These are phyloP conservation scores for Allomyces macrogynus DNA, from an alignment of 192 early-diverging fungal species.

Conservation along the genomic window DNA sequence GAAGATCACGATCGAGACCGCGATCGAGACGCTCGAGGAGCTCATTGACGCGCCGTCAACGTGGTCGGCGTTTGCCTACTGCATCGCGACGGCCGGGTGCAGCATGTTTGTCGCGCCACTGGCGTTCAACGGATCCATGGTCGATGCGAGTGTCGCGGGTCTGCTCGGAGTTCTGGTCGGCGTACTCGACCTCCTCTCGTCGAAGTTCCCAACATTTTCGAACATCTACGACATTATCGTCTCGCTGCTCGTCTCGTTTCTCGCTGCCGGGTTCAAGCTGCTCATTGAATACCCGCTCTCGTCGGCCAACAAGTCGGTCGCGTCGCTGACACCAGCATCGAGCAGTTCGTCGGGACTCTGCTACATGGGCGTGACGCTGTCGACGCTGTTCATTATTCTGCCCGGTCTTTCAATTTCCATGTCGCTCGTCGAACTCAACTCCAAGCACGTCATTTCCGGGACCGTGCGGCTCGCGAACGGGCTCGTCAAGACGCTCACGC, in stretches of 20 bases:
- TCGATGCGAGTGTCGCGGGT: background rate
- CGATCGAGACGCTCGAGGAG: background rate
- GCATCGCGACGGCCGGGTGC: background rate
- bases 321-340: background rate
- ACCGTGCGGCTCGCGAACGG: background rate
- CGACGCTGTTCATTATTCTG: background rate
- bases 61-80: background rate
- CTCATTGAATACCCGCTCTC: background rate
- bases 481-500: background rate
- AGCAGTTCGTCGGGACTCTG: background rate
- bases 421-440: background rate
- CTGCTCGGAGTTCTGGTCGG: background rate
- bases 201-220: background rate
- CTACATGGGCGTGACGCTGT: background rate
- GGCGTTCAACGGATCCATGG: background rate
- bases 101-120: background rate
- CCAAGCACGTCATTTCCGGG: background rate
- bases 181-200: background rate
- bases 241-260: background rate
- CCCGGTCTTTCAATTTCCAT: background rate
- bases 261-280: background rate
- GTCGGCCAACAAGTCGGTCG: background rate
- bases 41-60: background rate
- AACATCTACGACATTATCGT: background rate
- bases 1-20: background rate